Evolutionary conservation across 2,329 filamentous ascomycete genomes (phyloP), one percentile per base, ranked within the genome.

Genomic region (Microsporum audouinii): DNA sequence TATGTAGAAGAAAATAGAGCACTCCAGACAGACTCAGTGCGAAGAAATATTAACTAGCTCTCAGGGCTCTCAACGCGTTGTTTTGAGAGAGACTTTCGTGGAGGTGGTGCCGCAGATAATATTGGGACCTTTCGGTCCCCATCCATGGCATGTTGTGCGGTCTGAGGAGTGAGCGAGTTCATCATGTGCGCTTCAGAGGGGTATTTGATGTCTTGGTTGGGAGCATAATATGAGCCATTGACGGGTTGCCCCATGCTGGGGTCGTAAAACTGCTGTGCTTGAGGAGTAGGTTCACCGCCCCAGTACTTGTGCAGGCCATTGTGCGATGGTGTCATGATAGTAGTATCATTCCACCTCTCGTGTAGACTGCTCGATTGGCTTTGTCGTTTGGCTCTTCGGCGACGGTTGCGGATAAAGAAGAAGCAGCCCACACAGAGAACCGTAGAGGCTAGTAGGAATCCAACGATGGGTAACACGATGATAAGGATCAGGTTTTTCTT

Each of bases 381-480:
- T 10, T 60, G 69, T 49, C 65, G 59, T 23, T 69, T 68, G 29
- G 66, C 66, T 61, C 71, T 68, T 66, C 72, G 75, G 55, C 76
- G 74, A n/a, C 75, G 73, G 57, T 70, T 71, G 23, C 74, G 71
- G 59, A 78, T 73, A 60, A 72, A 76, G 63, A 73, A 75, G 66
- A 75, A 74, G 62, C 76, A 78, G 57, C 74, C 73, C 23, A 71
- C 66, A 3, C 68, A 67, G 1, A 70, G 62, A 2, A 66, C 61
- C 31, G 66, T 65, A 33, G 75, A 63, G 2, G 77, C 59, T 31
- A 78, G 66, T 2, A 77, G 62, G 62, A 76, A 76, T 4, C 71
- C 75, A 12, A 78, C 65, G 38, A 78, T 72, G 5, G 76, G 76
- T 1, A 78, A 66, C 0, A 73, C 74, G 41, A 78, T 76, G 17